These are phyloP conservation scores for Heterobasidion annosum DNA, from an alignment of 1,284 basidiomycete genomes.

Conservation along the genomic window DNA sequence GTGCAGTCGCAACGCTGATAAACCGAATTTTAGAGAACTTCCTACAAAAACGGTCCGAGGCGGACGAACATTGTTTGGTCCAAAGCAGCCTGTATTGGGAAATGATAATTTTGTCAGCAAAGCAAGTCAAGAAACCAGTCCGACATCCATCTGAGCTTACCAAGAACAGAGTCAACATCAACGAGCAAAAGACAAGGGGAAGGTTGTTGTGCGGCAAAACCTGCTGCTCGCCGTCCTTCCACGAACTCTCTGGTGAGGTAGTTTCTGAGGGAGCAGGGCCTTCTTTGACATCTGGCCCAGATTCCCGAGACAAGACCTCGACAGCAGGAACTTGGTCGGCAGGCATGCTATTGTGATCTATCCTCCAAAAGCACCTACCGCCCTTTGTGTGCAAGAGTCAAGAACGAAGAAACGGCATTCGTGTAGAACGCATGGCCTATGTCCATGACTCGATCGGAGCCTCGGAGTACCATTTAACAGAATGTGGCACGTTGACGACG, in stretches of 20 bases:
- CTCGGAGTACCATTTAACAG: too few species aligned
- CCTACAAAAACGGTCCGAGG: not conserved
- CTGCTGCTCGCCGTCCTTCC: constrained; percentile 29
- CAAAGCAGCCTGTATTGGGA: constrained; percentile 19
- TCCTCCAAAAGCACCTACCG: too few species aligned
- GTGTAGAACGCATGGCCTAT: too few species aligned
- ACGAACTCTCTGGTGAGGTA: constrained; percentile 16
- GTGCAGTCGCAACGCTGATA: constrained; percentile 54
- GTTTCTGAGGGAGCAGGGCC: not conserved
- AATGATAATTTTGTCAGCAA: too few species aligned
- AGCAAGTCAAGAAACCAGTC: not conserved
- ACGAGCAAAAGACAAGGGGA: constrained; percentile 27
- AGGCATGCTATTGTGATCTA: too few species aligned
- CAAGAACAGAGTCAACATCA: constrained; percentile 34
- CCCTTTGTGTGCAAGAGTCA: too few species aligned
- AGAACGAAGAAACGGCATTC: too few species aligned
- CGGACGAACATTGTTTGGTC: constrained; percentile 19
- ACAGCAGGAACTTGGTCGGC: too few species aligned
- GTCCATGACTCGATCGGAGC: too few species aligned
- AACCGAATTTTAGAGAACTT: not conserved
- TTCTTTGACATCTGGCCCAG: not conserved
- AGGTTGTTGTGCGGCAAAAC: constrained; percentile 31
- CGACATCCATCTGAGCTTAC: constrained; percentile 3
- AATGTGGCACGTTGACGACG: too few species aligned
- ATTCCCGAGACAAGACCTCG: too few species aligned